phyloP scores from a whole-genome alignment of 108 stramenopile genomes.

The Craspedostauros australis region DNA sequence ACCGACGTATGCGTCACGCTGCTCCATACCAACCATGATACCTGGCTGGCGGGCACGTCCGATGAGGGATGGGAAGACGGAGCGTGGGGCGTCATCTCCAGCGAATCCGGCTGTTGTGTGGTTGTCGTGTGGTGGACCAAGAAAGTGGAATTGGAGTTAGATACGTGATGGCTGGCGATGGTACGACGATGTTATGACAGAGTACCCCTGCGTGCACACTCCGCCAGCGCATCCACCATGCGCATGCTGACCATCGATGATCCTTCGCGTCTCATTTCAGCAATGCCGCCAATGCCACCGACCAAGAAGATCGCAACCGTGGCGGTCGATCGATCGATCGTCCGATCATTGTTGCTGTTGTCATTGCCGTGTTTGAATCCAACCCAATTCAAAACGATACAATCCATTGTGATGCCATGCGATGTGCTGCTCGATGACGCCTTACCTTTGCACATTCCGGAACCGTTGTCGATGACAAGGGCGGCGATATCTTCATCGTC shows the following conservation, averaged over 20 bases:
- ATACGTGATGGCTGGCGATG: neutral
- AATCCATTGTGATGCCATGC: neutral
- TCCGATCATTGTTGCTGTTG: neutral
- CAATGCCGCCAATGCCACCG: neutral
- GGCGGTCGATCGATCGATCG: neutral
- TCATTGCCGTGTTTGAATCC: neutral
- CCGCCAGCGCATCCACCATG: neutral
- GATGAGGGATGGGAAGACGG: conserved; percentile 95
- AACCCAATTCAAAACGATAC: neutral
- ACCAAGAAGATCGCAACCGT: neutral
- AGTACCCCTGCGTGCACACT: neutral
- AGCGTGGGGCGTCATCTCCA: conserved; percentile 93
- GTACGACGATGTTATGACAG: neutral
- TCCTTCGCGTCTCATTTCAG: neutral
- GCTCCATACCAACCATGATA: conserved; percentile 99
- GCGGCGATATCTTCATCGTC: conserved; percentile 93
- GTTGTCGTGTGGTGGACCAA: neutral
- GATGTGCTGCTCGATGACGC: neutral
- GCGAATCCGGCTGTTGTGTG: conserved; percentile 87
- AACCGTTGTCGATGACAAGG: conserved; percentile 93
- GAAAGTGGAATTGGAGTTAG: conserved; percentile 1
- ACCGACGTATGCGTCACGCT: conserved; percentile 99
- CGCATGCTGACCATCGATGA: neutral
- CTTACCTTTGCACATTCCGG: conserved; percentile 95
- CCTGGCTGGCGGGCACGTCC: conserved; percentile 96